A percentile compares a stretch with the other conserved stretches of the same genome.
Conservation (phyloP, 1,284 basidiomycete species). For the Golubevia sp. region DNA sequence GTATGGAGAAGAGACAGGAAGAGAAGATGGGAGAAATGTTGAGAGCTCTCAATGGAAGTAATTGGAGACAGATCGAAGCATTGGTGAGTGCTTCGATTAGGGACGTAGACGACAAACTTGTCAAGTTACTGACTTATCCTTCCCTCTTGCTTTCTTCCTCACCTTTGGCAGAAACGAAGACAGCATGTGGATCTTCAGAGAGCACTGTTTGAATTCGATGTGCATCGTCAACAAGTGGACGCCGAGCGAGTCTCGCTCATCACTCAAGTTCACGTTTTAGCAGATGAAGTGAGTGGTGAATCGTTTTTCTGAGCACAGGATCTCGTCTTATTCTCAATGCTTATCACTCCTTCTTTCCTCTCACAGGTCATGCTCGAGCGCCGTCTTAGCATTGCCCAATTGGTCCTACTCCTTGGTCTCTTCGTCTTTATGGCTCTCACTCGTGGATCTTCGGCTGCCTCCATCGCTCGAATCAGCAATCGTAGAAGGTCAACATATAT, state of each 20-base stretch:
- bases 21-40: slow-evolving; percentile 70
- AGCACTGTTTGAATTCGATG: slow-evolving; percentile 73
- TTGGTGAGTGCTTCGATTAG: background rate
- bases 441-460: slow-evolving; percentile 69
- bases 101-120: background rate
- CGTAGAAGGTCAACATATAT: too few species aligned
- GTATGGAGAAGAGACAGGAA: slow-evolving; percentile 68
- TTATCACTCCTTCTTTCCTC: too few species aligned
- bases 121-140: slow-evolving; percentile 18
- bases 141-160: slow-evolving; percentile 3
- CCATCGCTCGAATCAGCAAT: slow-evolving; percentile 5
- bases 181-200: slow-evolving; percentile 73
- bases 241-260: slow-evolving; percentile 73
- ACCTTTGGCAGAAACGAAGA: slow-evolving; percentile 68
- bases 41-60: slow-evolving; percentile 64
- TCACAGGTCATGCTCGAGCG: slow-evolving; percentile 79
- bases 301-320: background rate
- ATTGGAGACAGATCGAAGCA: slow-evolving; percentile 64
- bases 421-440: slow-evolving; percentile 82
- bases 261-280: slow-evolving; percentile 72
- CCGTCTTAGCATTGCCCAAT: slow-evolving; percentile 78
- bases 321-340: background rate
- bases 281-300: slow-evolving; percentile 71
- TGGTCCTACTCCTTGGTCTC: slow-evolving; percentile 76
- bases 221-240: slow-evolving; percentile 72